These are phyloP conservation scores for Asterochloris erici DNA, from an alignment of 139 green algal genomes.

Conservation along the genomic window DNA sequence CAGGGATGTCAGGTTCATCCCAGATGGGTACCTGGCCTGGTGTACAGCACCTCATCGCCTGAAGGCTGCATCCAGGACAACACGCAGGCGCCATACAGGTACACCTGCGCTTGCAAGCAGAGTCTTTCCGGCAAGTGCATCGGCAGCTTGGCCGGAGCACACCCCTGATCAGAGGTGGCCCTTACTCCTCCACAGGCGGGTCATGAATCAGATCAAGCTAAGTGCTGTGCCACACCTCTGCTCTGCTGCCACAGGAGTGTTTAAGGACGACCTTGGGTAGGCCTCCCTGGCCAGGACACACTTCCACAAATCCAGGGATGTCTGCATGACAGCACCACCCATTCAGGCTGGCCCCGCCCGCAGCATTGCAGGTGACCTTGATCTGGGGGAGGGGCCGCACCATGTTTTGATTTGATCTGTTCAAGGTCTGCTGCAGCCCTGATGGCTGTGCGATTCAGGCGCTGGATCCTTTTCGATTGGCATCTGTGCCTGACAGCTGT, in stretches of 20 bases:
- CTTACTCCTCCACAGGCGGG: no score
- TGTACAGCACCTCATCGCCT: conserved; percentile 92
- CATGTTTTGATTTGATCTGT: background rate
- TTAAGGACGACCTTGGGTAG: conserved; percentile 61
- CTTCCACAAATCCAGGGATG: conserved; percentile 59
- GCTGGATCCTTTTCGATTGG: background rate
- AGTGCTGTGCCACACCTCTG: conserved; percentile 51
- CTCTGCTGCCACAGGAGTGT: conserved; percentile 64
- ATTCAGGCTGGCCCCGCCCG: no score
- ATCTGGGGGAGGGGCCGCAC: background rate
- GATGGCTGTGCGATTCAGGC: background rate
- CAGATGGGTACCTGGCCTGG: conserved; percentile 54
- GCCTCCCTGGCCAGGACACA: conserved; percentile 55
- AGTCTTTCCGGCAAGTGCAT: background rate
- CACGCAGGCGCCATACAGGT: conserved; percentile 85
- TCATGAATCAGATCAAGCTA: background rate
- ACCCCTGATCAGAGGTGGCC: no score
- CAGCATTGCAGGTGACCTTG: no score
- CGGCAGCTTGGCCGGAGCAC: no score
- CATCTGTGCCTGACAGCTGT: background rate
- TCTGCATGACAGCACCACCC: conserved; percentile 25
- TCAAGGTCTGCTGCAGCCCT: background rate
- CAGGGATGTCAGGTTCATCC: no score
- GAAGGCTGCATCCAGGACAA: conserved; percentile 83
- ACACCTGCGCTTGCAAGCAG: conserved; percentile 57